A percentile compares a stretch with the other conserved stretches of the same genome.
Evolutionary conservation across 768 basidiomycete species (phyloP).

Genomic region (Coprinopsis sp.): DNA sequence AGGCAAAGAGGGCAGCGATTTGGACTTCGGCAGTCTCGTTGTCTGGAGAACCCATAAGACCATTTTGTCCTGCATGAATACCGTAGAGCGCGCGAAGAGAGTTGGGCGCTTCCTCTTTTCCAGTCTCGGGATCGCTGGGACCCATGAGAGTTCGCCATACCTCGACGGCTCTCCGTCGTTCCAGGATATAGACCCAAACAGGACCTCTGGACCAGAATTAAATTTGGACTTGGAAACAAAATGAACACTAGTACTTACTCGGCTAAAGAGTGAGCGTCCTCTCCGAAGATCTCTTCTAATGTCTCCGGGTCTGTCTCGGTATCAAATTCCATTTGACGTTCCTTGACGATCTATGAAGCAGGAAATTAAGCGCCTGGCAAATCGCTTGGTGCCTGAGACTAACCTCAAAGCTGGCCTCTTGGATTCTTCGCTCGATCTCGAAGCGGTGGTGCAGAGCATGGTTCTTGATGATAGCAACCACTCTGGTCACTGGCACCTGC

Average conservation of each 20-base stretch:
- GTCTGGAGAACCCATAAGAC: conserved; percentile 69
- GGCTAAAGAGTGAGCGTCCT: conserved; percentile 66
- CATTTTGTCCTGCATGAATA: conserved; percentile 50
- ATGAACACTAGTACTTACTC: conserved; percentile 51
- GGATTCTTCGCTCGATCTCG: conserved; percentile 75
- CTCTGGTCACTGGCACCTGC: conserved; percentile 45
- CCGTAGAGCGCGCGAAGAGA: conserved; percentile 74
- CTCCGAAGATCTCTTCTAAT: conserved; percentile 74
- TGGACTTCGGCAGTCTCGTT: conserved; percentile 69
- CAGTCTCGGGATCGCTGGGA: conserved; percentile 53
- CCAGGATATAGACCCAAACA: conserved; percentile 90
- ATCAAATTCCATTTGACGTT: conserved; percentile 86
- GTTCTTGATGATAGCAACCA: conserved; percentile 80
- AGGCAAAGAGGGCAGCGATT: conserved; percentile 73
- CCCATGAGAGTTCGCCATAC: conserved; percentile 79
- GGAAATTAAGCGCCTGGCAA: neutral
- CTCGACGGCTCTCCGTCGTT: conserved; percentile 75
- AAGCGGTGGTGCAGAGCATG: conserved; percentile 71
- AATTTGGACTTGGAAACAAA: conserved; percentile 5
- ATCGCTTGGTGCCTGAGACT: conserved; percentile 14
- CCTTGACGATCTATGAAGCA: conserved; percentile 68
- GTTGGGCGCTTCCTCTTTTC: conserved; percentile 49
- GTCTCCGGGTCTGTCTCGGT: conserved; percentile 77
- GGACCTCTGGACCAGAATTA: conserved; percentile 51
- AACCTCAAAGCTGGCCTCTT: conserved; percentile 81